A percentile compares a stretch with the other conserved stretches of the same genome.
Conservation (phyloP, 1,139 yeast genomes). For the Blastobotrys capitulatus region DNA sequence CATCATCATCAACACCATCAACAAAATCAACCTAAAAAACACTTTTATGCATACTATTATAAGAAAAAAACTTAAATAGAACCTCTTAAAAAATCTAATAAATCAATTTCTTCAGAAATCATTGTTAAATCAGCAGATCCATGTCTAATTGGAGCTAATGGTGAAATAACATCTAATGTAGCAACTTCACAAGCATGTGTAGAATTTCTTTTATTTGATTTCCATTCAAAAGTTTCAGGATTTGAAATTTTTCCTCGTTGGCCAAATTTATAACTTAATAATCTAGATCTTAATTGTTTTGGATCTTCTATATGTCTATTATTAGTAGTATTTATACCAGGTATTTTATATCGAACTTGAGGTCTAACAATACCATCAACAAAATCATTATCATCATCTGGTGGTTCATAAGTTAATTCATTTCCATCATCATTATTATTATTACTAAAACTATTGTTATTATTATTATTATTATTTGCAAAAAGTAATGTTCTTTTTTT, state of each 20-base stretch:
- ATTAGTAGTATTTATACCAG: too few relatives aligned
- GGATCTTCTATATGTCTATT: neutral
- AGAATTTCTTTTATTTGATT: too few relatives aligned
- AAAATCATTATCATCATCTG: neutral
- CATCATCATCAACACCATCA: neutral
- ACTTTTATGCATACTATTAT: too few relatives aligned
- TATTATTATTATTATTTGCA: too few relatives aligned
- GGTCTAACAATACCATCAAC: neutral
- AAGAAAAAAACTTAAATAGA: too few relatives aligned
- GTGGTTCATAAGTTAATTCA: neutral
- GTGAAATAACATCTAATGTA: constrained; percentile 13
- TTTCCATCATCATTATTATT: too few relatives aligned
- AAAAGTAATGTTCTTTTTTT: too few relatives aligned
- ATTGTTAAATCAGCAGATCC: neutral
- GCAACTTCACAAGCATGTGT: neutral
- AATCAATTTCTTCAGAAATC: constrained; percentile 9
- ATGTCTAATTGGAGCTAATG: constrained; percentile 6
- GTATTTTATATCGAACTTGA: neutral
- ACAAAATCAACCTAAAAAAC: neutral
- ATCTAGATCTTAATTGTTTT: neutral
- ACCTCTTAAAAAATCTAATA: constrained; percentile 10
- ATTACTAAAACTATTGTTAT: too few relatives aligned
- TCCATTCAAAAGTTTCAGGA: too few relatives aligned
- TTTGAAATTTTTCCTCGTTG: neutral
- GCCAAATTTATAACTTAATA: constrained; percentile 1